Base-by-base conservation (phyloP, 352 stramenopile genomes). In the Phytophthora europaea region DNA sequence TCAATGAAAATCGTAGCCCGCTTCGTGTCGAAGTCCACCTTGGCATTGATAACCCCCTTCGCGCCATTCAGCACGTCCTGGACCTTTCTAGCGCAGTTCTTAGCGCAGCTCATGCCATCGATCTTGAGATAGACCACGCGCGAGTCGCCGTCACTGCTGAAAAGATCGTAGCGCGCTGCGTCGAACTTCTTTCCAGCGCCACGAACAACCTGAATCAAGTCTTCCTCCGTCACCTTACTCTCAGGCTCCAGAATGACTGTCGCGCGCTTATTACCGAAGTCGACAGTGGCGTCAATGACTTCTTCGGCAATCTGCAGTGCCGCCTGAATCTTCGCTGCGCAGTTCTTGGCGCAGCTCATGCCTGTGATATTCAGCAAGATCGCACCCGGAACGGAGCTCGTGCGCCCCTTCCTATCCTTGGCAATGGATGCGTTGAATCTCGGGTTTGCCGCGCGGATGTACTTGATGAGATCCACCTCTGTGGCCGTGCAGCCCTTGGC, bases 391-490 rank as follows among this genome's bases (percentile, higher is more conserved):
- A 89, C 59, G 6, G 83, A 91, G 54, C 67, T 88, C n/a, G 79
- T 70, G 40, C 81, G 75, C 43, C 83, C 60, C 54, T 83, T 82
- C 26, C 51, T 73, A 31, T 92, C 84, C 58, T 92, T 89, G 23
- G 79, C 80, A 43, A 95, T 90, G 28, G 73, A 88, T 18, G 89
- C 89, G 45, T 92, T 80, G 47, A 96, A 97, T 13, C 87, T 76
- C 48, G 87, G 80, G 73, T 94, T 96, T 2, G 84, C 83, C 0
- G 81, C 84, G 33, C 83, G 82, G 10, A 97, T 90, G 47, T 86
- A 84, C 74, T 94, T 90, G 79, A 97, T 97, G 26, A 97, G 78
- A 66, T 97, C 91, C 28, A 96, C 89, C 53, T 93, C 90, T 3
- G 89, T 95, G 8, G 85, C 91, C 9, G 88, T 94, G 51, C 82